Conservation (phyloP, 139 green algal genomes). For the Ettlia oleoabundans region DNA sequence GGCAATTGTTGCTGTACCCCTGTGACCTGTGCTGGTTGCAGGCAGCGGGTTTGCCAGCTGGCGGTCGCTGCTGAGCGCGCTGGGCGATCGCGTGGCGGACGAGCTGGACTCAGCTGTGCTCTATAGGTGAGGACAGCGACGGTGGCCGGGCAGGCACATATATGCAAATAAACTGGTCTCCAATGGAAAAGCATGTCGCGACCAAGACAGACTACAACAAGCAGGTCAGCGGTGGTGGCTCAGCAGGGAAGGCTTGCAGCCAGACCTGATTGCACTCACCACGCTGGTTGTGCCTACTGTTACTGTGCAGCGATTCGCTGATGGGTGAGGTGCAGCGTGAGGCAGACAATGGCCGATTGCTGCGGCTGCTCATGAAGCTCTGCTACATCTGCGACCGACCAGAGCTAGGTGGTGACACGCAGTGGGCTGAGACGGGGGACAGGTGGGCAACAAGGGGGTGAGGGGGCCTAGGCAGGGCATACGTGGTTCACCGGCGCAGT, state of each 20-base stretch:
- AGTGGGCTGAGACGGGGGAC: slow-evolving; percentile 70
- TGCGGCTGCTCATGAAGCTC: slow-evolving; percentile 87
- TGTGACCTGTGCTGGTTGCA: not conserved
- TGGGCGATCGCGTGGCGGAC: slow-evolving; percentile 79
- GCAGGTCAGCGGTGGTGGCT: not conserved
- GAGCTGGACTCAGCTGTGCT: slow-evolving; percentile 68
- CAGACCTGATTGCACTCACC: not conserved
- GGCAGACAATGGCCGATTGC: slow-evolving; percentile 88
- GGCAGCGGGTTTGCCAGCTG: slow-evolving; percentile 50
- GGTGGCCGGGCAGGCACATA: too few relatives aligned
- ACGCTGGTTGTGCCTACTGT: too few relatives aligned
- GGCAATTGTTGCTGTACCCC: not conserved
- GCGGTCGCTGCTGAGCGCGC: slow-evolving; percentile 58
- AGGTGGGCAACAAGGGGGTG: not conserved
- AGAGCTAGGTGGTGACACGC: slow-evolving; percentile 57
- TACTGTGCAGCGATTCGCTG: slow-evolving; percentile 54
- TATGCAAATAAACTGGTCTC: too few relatives aligned
- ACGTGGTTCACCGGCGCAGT: too few relatives aligned
- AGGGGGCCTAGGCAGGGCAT: too few relatives aligned
- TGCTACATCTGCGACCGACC: slow-evolving; percentile 78
- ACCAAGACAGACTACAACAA: too few relatives aligned
- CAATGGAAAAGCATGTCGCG: too few relatives aligned
- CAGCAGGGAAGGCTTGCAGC: not conserved
- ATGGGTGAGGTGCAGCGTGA: slow-evolving; percentile 79
- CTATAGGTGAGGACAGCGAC: slow-evolving; percentile 42